Base-by-base conservation (phyloP, 805 yeast genomes). In the Starmerella floricola region DNA sequence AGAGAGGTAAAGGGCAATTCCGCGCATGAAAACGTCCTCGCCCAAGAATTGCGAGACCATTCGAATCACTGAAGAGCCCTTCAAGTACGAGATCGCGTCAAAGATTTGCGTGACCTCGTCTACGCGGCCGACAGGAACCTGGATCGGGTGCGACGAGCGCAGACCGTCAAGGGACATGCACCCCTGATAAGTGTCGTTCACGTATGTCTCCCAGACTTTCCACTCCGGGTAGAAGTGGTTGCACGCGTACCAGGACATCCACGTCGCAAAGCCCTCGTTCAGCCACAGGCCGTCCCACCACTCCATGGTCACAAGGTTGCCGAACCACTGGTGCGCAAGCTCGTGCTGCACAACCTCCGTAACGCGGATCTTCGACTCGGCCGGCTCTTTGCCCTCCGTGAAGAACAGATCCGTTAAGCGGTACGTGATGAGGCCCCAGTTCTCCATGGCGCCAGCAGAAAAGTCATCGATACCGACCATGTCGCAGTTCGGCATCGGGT, bases 261-360 rank as follows among this genome's bases (percentile, higher is more conserved):
- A 83, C 21, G 94, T 83, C 15, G 94, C 94, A 63, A 83, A 83
- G 12, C 93, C 91, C 63, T 83, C 94, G 57, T 83, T 83, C 47
- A 83, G 72, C 94, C 94, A 83, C 51, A 83, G 68, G 54, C 81
- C 91, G 54, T 83, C 84, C 94, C 94, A 83, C 91, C 93, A 84
- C 55, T 79, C 76, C 94, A 83, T 84, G 36, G 94, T 84, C 47
- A 82, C 88, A 53, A 79, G 70, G 61, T 84, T 79, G 42, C 94
- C 94, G 55, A 83, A 84, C 94, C 94, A 84, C 58, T 84, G 91
- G 62, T 83, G 94, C 10, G 93, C 93, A 44, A 83, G 66, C 62
- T 83, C 94, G 62, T 84, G 94, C 45, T 79, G 78, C 23, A 83
- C 80, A 27, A 83, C 93, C 55, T 81, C 81, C 5, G 85, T 78